These are phyloP conservation scores for Fusarium sp. DNA, from an alignment of 2,329 filamentous ascomycete species.

Conservation along the genomic window DNA sequence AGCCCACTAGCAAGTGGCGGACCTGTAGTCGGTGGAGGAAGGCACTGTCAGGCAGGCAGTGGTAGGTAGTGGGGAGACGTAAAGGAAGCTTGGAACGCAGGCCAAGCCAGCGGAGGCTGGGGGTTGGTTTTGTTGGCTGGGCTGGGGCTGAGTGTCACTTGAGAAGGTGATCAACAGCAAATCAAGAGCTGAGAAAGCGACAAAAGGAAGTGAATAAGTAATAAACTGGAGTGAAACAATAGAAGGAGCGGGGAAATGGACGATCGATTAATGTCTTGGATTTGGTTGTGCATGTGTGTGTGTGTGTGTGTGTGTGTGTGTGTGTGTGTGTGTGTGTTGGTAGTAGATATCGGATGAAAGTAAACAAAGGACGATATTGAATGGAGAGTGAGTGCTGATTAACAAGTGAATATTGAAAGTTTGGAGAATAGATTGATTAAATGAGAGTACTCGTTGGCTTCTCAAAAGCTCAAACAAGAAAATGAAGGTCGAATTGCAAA, in stretches of 20 bases:
- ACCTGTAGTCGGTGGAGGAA: conserved; percentile 35
- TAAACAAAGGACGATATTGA: conserved; percentile 26
- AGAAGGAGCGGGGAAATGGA: conserved; percentile 32
- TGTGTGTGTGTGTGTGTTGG: conserved; percentile 13
- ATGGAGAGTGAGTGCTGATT: conserved; percentile 2
- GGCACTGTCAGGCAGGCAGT: conserved; percentile 12
- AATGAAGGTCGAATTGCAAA: conserved; percentile 13
- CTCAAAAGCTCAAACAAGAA: conserved; percentile 5
- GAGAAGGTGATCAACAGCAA: conserved; percentile 10
- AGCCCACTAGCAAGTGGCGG: conserved; percentile 38
- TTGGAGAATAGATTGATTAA: not conserved
- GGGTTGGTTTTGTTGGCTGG: conserved; percentile 15
- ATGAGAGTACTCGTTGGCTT: not conserved
- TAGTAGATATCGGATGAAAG: conserved; percentile 18
- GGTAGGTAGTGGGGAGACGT: not conserved
- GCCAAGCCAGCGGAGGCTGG: conserved; percentile 32
- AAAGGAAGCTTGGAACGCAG: conserved; percentile 37
- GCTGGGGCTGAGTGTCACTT: conserved; percentile 20
- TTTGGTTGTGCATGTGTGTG: conserved; percentile 14
- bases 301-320: conserved; percentile 16
- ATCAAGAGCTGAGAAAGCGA: conserved; percentile 3
- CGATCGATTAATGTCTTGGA: conserved; percentile 34
- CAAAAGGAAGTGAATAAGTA: conserved; percentile 1
- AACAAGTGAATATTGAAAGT: not conserved
- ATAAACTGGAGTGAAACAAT: conserved; percentile 27